Evolutionary conservation across 129 eudicot genomes (phyloP).

Genomic region (Artemisia argyi): DNA sequence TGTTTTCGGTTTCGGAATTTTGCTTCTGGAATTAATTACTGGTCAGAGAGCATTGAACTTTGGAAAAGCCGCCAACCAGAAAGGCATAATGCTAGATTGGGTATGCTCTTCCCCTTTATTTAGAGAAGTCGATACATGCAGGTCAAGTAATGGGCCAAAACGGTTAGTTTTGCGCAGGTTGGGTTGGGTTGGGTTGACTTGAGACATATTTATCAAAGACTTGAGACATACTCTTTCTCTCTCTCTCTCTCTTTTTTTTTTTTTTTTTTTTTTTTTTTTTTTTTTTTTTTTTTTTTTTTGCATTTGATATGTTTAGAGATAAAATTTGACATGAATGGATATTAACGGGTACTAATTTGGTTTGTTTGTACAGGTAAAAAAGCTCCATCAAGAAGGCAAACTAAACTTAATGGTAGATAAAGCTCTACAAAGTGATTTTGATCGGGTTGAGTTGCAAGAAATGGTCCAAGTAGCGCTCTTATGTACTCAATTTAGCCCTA

Average conservation of each 20-base stretch:
- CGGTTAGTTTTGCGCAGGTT: background rate
- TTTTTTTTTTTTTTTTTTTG: background rate
- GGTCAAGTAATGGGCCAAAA: background rate
- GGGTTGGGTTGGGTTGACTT: background rate
- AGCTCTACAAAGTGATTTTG: constrained; percentile 52
- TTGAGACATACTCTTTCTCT: too few relatives aligned
- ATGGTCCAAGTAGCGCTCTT: constrained; percentile 89
- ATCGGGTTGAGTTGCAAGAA: constrained; percentile 77
- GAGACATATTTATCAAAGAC: background rate
- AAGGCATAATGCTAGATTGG: constrained; percentile 92
- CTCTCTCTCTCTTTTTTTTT: too few relatives aligned
- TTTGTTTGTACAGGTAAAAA: constrained; percentile 59
- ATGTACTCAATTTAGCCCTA: constrained; percentile 80
- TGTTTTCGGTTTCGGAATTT: constrained; percentile 89
- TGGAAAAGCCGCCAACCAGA: constrained; percentile 77
- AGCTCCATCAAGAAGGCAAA: constrained; percentile 79
- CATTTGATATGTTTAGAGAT: too few relatives aligned
- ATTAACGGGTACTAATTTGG: constrained; percentile 1
- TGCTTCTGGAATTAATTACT: constrained; percentile 85
- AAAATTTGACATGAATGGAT: background rate
- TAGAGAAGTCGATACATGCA: background rate
- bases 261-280: too few relatives aligned
- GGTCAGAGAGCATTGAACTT: constrained; percentile 91
- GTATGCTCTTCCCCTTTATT: constrained; percentile 33
- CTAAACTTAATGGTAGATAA: constrained; percentile 77